Evolutionary conservation across 2,329 filamentous ascomycete species (phyloP).

Genomic region (Penicillium sp.): DNA sequence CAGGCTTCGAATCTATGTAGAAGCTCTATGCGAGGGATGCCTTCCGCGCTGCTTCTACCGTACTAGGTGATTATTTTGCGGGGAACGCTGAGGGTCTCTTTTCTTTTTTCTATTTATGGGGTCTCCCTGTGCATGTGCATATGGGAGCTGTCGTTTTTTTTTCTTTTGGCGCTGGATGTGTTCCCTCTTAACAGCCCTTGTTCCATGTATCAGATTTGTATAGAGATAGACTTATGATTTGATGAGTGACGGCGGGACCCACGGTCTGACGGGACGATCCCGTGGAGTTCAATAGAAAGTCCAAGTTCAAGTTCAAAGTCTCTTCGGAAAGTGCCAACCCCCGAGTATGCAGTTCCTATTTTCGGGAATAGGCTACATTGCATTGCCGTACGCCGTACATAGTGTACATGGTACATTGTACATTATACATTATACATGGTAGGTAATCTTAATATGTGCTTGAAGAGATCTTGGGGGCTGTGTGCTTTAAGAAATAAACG

Average conservation of each 20-base stretch:
- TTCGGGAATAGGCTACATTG: background rate
- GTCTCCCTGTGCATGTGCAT: background rate
- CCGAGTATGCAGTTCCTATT: background rate
- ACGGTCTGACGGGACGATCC: conserved; percentile 19
- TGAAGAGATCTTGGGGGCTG: too few relatives aligned
- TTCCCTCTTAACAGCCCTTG: conserved; percentile 5
- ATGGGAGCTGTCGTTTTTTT: background rate
- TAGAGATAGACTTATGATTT: conserved; percentile 10
- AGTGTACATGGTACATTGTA: background rate
- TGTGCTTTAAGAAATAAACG: background rate
- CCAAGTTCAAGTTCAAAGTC: too few relatives aligned
- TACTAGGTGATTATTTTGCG: background rate
- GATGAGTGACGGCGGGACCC: conserved; percentile 12
- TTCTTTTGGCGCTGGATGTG: conserved; percentile 22
- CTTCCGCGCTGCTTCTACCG: background rate
- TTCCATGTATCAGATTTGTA: conserved; percentile 1
- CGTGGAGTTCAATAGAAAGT: background rate
- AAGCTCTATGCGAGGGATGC: conserved; percentile 3
- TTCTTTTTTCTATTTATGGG: background rate
- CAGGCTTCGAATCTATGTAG: conserved; percentile 4
- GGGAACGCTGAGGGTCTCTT: background rate
- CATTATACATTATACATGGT: background rate
- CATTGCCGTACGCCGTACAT: background rate
- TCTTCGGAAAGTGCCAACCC: too few relatives aligned
- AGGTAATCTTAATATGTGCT: background rate